Conservation (phyloP, 441 rosid species). For the Flueggea neowawraea region DNA sequence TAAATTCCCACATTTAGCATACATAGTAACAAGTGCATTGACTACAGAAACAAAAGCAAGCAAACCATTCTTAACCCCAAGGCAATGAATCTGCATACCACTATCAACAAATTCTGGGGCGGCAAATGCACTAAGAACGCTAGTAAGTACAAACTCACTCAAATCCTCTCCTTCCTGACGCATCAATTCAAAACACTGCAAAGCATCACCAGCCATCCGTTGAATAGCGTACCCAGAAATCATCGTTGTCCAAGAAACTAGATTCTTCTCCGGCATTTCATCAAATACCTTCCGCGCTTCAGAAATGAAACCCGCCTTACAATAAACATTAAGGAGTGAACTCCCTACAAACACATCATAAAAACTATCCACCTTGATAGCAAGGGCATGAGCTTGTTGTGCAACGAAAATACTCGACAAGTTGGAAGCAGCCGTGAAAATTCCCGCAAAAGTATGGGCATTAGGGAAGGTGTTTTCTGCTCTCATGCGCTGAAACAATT, state of each 20-base stretch:
- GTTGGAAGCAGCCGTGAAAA: constrained; percentile 58
- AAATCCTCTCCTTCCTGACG: constrained; percentile 38
- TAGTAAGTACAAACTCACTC: constrained; percentile 68
- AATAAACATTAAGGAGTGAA: constrained; percentile 62
- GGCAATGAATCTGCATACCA: constrained; percentile 69
- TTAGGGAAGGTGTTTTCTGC: constrained; percentile 55
- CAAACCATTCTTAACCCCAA: constrained; percentile 54
- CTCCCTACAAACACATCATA: constrained; percentile 79
- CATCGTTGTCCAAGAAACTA: constrained; percentile 81
- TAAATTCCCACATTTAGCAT: constrained; percentile 69
- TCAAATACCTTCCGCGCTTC: constrained; percentile 81
- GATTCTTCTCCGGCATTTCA: constrained; percentile 64
- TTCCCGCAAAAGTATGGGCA: constrained; percentile 75
- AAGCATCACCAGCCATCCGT: constrained; percentile 49
- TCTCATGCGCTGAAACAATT: constrained; percentile 62
- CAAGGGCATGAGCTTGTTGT: constrained; percentile 63
- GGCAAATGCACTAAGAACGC: constrained; percentile 62
- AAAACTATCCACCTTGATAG: constrained; percentile 49
- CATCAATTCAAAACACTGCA: constrained; percentile 49
- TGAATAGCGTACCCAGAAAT: constrained; percentile 76
- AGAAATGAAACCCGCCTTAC: constrained; percentile 48
- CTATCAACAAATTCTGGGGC: constrained; percentile 32
- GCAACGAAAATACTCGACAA: constrained; percentile 33
- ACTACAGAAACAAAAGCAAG: constrained; percentile 52
- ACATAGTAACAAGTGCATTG: constrained; percentile 88